A percentile compares a stretch with the other conserved stretches of the same genome.
Evolutionary conservation across 768 basidiomycete genomes (phyloP).

Genomic region (Mycena vitilis): DNA sequence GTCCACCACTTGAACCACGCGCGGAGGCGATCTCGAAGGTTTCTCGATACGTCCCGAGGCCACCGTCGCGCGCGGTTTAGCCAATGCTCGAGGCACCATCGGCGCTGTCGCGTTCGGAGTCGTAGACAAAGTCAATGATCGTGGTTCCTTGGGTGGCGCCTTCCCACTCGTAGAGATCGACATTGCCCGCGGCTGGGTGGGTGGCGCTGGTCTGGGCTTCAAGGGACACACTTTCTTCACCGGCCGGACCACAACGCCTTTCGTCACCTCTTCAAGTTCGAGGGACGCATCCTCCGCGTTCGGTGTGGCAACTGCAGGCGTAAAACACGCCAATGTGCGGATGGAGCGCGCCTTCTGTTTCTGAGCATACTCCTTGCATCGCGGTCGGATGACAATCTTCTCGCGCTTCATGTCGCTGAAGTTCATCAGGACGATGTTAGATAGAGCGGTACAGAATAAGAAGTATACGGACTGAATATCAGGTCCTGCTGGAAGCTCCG

Average conservation of each 20-base stretch:
- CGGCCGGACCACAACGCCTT: neutral
- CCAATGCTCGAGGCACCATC: neutral
- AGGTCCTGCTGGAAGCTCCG: neutral
- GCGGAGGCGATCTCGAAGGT: conserved; percentile 11
- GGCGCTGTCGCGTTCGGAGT: neutral
- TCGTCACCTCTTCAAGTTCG: neutral
- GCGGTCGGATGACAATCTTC: conserved; percentile 31
- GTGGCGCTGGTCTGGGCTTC: neutral
- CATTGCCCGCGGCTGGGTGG: neutral
- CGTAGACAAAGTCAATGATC: neutral
- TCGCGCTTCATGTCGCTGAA: conserved; percentile 30
- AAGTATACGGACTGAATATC: conserved; percentile 16
- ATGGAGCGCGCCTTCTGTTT: conserved; percentile 27
- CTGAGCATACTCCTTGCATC: conserved; percentile 25
- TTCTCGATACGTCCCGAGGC: conserved; percentile 32
- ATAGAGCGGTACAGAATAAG: neutral
- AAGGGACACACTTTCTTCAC: neutral
- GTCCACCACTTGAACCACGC: neutral
- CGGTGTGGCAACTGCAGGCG: neutral
- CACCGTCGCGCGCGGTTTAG: neutral
- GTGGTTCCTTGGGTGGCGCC: neutral
- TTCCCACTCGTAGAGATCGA: no score
- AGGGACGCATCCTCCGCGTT: neutral
- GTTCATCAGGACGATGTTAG: neutral
- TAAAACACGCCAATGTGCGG: conserved; percentile 25